Evolutionary conservation across 495 filamentous ascomycete species (phyloP), one percentile per base, ranked within the genome.

Genomic region (Usnea hakonensis): DNA sequence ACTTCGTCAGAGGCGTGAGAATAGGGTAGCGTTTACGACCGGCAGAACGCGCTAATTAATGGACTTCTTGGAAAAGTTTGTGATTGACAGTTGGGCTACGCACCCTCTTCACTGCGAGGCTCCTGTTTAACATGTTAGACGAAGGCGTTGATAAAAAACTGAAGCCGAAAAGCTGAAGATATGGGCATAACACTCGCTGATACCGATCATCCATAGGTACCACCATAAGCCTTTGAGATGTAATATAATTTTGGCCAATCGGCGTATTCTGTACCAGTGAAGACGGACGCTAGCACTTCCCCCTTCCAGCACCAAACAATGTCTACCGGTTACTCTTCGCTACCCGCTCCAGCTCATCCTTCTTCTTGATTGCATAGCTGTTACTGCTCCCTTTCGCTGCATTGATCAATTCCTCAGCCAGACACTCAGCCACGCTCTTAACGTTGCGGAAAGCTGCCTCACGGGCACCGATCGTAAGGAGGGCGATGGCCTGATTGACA

Each of bases 361-460:
- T 99, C 90, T 99, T 99, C 90, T 99, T 99, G 85, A 99, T 99
- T 67, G 94, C 94, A 76, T 97, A 99, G 66, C 90, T 95, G 90
- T 99, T 99, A 79, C 89, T 93, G 86, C 88, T 92, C 69, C 94
- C 94, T 89, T 99, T 99, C 76, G 95, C 94, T 74, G 95, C 95
- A 84, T 99, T 99, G 86, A 99, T 97, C 74, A 99, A 86, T 85
- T 99, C 94, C 81, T 99, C 94, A 76, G 94, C 92, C 73, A 98
- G 81, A 82, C 94, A 97, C 87, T 98, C 94, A 71, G 94, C 91
- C 67, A 87, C 91, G 75, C 87, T 90, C 90, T 98, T 98, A 80
- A 98, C 89, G 84, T 96, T 97, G 75, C 94, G 87, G 90, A 98
- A 98, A 67, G 90, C 85, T 63, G 93, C 90, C 83, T 98, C 94